Conservation (phyloP, 495 filamentous ascomycete species). For the Penicillium cataractarum region DNA sequence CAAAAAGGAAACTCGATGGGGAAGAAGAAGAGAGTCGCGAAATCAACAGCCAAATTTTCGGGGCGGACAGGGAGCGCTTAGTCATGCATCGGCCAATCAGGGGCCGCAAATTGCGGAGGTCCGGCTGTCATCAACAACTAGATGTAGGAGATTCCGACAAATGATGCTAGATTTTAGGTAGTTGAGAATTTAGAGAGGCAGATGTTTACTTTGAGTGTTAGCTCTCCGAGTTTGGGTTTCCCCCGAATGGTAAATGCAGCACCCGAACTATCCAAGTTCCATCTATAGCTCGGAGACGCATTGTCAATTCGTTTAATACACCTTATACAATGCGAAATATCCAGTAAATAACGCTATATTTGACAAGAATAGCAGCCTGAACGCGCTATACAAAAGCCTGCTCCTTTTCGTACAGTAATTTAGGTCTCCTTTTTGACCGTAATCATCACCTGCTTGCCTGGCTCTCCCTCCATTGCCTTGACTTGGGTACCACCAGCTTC, state of each 20-base stretch:
- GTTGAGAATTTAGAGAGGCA: not conserved
- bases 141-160: not conserved
- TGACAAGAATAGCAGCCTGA: not conserved
- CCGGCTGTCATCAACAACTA: conserved; percentile 17
- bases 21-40: conserved; percentile 27
- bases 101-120: conserved; percentile 42
- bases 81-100: conserved; percentile 47
- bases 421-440: conserved; percentile 42
- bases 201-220: not conserved
- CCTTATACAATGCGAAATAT: not conserved
- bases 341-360: not conserved
- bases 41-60: conserved; percentile 49
- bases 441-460: conserved; percentile 43
- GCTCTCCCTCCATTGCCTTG: conserved; percentile 48
- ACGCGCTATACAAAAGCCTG: not conserved
- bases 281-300: not conserved
- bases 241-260: not conserved
- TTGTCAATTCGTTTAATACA: not conserved
- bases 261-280: not conserved
- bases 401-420: not conserved
- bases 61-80: conserved; percentile 38
- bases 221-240: not conserved
- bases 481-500: conserved; percentile 42
- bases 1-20: conserved; percentile 39
- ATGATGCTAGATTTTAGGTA: not conserved